These are phyloP conservation scores for Ascochyta pisi DNA, from an alignment of 2,329 filamentous ascomycete genomes.

Conservation along the genomic window DNA sequence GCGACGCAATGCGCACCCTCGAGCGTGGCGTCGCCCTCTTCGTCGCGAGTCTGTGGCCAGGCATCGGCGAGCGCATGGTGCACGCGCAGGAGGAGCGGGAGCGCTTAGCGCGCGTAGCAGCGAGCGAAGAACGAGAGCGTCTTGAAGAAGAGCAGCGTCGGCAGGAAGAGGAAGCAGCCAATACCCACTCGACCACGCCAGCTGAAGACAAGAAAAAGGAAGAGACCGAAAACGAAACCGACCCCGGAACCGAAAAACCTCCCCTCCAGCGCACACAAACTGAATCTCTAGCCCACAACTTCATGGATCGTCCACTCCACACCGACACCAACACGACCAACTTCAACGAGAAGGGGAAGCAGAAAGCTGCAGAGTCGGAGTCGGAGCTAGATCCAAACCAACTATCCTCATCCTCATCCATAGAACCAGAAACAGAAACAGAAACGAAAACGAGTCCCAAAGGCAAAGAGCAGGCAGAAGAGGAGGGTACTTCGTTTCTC, in stretches of 20 bases:
- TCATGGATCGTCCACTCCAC: background rate
- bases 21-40: slow-evolving; percentile 68
- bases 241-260: slow-evolving; percentile 4
- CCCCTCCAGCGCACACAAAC: slow-evolving; percentile 16
- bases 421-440: too few species aligned
- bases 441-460: too few species aligned
- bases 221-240: slow-evolving; percentile 1
- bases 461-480: too few species aligned
- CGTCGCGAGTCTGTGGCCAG: slow-evolving; percentile 67
- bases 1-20: slow-evolving; percentile 51
- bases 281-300: slow-evolving; percentile 6
- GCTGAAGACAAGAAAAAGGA: slow-evolving; percentile 24
- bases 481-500: too few species aligned
- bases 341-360: slow-evolving; percentile 27
- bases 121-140: slow-evolving; percentile 30
- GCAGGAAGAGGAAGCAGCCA: slow-evolving; percentile 13
- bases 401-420: too few species aligned
- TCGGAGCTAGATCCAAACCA: too few species aligned
- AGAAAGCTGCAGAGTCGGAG: slow-evolving; percentile 13
- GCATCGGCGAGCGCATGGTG: slow-evolving; percentile 67
- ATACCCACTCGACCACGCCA: background rate
- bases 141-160: slow-evolving; percentile 27
- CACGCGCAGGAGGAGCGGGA: slow-evolving; percentile 60
- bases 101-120: slow-evolving; percentile 39
- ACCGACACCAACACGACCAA: too few species aligned